Conservation (phyloP, 192 early-diverging fungal species). For the Linnemannia exigua region DNA sequence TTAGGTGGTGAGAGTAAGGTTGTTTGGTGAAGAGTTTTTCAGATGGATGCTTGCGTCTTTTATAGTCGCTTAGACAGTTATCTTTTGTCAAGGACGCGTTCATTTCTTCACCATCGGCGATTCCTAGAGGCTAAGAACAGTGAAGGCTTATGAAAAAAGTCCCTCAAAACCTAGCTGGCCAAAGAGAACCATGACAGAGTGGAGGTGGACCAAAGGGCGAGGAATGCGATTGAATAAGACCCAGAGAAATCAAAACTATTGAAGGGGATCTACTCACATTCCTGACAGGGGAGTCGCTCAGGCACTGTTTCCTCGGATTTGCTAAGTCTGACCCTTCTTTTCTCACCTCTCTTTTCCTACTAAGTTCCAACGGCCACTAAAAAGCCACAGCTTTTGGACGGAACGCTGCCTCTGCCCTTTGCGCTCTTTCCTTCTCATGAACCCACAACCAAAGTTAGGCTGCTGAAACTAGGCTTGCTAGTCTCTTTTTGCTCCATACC, state of each 20-base stretch:
- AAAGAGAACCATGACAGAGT: background rate
- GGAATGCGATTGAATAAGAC: background rate
- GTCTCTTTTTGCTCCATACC: background rate
- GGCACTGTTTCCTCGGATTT: background rate
- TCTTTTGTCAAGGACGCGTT: background rate
- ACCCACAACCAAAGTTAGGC: too few relatives aligned
- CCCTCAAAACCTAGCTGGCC: background rate
- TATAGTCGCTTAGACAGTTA: background rate
- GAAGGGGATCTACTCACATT: background rate
- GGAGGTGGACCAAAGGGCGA: background rate
- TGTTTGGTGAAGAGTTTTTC: background rate
- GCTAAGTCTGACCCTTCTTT: background rate
- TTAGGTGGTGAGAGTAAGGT: background rate
- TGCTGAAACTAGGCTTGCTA: too few relatives aligned
- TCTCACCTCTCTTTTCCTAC: too few relatives aligned
- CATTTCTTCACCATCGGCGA: background rate
- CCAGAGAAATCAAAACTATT: background rate
- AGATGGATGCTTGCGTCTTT: background rate
- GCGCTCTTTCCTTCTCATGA: background rate
- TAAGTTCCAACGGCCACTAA: background rate
- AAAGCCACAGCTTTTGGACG: background rate
- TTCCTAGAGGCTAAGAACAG: background rate
- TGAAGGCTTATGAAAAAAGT: background rate
- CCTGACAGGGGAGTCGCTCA: background rate
- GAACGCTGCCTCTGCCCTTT: background rate